Conservation (phyloP, 495 filamentous ascomycete genomes). For the Daldinia concentrica region DNA sequence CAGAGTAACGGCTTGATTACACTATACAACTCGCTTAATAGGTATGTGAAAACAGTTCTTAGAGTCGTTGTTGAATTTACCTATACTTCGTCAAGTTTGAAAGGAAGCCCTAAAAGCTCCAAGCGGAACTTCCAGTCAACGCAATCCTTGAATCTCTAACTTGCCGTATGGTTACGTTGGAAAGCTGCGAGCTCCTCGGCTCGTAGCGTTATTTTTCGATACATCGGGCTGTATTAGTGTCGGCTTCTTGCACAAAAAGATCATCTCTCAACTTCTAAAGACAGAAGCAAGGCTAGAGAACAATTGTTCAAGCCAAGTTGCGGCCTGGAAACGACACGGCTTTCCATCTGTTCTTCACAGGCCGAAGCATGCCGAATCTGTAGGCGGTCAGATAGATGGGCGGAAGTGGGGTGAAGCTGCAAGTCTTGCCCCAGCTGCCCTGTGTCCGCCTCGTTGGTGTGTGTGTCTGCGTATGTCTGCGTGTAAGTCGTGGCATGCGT, state of each 20-base stretch:
- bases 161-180: not conserved
- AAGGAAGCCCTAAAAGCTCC: conserved; percentile 1
- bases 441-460: conserved; percentile 20
- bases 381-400: conserved; percentile 11
- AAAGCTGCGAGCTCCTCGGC: not conserved
- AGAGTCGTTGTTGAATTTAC: not conserved
- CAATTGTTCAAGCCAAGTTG: not conserved
- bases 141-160: not conserved
- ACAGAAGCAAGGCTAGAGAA: not conserved
- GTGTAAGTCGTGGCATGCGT: conserved; percentile 28
- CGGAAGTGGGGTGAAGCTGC: conserved; percentile 32
- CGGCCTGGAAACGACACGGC: conserved; percentile 4
- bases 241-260: not conserved
- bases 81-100: not conserved
- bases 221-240: not conserved
- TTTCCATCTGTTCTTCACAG: conserved; percentile 8
- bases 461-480: not conserved
- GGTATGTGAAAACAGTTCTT: not conserved
- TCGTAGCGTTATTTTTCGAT: not conserved
- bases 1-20: not conserved
- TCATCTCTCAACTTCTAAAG: not conserved
- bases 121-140: not conserved
- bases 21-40: not conserved
- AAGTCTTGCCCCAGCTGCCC: conserved; percentile 26
- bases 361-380: conserved; percentile 28